Evolutionary conservation across 1,284 basidiomycete species (phyloP).

Genomic region (Leccinum proximum): DNA sequence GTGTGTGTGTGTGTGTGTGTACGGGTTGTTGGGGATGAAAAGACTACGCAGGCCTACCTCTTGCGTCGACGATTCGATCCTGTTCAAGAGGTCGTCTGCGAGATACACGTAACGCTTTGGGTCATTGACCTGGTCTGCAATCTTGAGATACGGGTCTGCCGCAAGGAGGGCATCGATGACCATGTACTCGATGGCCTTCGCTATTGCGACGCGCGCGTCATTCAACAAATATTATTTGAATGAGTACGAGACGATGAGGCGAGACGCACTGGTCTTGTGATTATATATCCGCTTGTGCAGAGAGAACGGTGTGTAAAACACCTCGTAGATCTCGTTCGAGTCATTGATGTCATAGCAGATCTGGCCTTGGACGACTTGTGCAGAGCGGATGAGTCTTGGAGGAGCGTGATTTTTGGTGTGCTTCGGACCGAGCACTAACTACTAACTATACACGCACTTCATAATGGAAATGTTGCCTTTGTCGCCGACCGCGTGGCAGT

Average conservation of each 20-base stretch:
- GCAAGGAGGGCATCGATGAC: conserved; percentile 65
- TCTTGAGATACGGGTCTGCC: conserved; percentile 61
- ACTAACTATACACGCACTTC: conserved; percentile 14
- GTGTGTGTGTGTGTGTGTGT: too few relatives aligned
- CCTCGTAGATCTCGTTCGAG: conserved; percentile 67
- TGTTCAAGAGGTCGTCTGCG: conserved; percentile 61
- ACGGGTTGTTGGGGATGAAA: background rate
- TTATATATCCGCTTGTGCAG: conserved; percentile 76
- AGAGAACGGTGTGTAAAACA: conserved; percentile 69
- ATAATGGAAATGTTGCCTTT: conserved; percentile 50
- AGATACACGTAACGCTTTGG: conserved; percentile 59
- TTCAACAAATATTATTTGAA: background rate
- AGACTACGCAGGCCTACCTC: conserved; percentile 36
- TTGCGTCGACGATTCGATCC: conserved; percentile 47
- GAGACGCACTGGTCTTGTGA: conserved; percentile 65
- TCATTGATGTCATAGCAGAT: conserved; percentile 83
- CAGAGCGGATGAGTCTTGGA: conserved; percentile 62
- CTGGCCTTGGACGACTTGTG: conserved; percentile 65
- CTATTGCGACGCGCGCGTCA: conserved; percentile 31
- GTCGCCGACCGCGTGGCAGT: conserved; percentile 68
- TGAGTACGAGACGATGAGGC: background rate
- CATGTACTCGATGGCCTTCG: conserved; percentile 78
- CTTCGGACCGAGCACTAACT: background rate
- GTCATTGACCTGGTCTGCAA: conserved; percentile 53
- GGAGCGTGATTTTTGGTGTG: too few relatives aligned